Evolutionary conservation across 768 basidiomycete species (phyloP).

Genomic region (Pisolithus orientalis): DNA sequence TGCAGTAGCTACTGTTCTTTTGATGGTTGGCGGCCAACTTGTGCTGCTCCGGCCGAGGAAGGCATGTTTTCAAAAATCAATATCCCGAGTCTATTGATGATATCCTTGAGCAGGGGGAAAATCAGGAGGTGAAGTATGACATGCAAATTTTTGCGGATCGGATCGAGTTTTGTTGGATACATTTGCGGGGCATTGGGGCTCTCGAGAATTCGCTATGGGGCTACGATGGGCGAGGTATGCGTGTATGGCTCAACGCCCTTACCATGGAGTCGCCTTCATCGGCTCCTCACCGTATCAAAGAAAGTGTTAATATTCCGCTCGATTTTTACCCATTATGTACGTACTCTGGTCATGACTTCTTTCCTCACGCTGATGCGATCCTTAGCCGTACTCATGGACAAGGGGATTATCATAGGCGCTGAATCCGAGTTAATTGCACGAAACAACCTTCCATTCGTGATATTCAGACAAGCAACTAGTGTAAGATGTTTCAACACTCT

Average conservation of each 20-base stretch:
- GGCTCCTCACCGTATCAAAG: slow-evolving; percentile 58
- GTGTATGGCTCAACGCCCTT: slow-evolving; percentile 94
- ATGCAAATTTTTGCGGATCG: slow-evolving; percentile 94
- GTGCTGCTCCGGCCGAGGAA: slow-evolving; percentile 86
- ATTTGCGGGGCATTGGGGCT: slow-evolving; percentile 86
- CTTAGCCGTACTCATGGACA: slow-evolving; percentile 95
- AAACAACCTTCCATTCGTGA: slow-evolving; percentile 74
- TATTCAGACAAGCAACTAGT: slow-evolving; percentile 88
- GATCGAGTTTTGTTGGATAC: slow-evolving; percentile 99
- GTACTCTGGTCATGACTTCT: slow-evolving; percentile 13
- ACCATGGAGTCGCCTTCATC: slow-evolving; percentile 65
- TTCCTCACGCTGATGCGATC: slow-evolving; percentile 1
- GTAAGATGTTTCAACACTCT: slow-evolving; percentile 37
- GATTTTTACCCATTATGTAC: slow-evolving; percentile 95
- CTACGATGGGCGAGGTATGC: slow-evolving; percentile 83
- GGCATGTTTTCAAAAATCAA: slow-evolving; percentile 34
- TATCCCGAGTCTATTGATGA: not conserved
- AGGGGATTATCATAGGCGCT: slow-evolving; percentile 95
- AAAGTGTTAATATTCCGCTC: slow-evolving; percentile 87
- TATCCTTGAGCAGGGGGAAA: slow-evolving; percentile 50
- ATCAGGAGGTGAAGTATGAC: slow-evolving; percentile 92
- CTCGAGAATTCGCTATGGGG: slow-evolving; percentile 98
- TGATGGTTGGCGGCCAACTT: slow-evolving; percentile 90
- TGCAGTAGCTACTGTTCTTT: slow-evolving; percentile 88
- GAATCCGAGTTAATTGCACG: slow-evolving; percentile 82